phyloP scores from a whole-genome alignment of 768 basidiomycete species.

The Rhizopogon roseolus region DNA sequence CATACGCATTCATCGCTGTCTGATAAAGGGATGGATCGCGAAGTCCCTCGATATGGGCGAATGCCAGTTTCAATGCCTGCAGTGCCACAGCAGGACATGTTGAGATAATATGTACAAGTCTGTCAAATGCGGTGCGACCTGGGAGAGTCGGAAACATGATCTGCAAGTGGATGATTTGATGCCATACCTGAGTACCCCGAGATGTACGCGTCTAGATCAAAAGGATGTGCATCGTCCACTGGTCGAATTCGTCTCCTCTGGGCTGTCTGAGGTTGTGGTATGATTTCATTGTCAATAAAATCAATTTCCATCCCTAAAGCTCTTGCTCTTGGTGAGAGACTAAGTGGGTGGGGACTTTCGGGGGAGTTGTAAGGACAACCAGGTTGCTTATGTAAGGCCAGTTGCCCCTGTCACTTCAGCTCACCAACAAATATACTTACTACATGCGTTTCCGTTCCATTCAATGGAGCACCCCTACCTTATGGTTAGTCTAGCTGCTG shows the following conservation, averaged over 20 bases:
- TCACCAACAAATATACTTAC: no score
- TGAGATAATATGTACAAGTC: constrained; percentile 64
- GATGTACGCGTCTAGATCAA: constrained; percentile 81
- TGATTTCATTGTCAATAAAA: constrained; percentile 21
- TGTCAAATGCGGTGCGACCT: constrained; percentile 77
- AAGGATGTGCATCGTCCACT: constrained; percentile 79
- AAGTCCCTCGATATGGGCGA: constrained; percentile 58
- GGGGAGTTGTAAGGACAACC: no score
- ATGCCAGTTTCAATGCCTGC: constrained; percentile 66
- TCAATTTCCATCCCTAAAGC: constrained; percentile 25
- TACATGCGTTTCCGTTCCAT: no score
- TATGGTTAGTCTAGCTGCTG: no score
- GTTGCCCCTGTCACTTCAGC: no score
- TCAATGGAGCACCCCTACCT: no score
- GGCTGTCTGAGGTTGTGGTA: constrained; percentile 6
- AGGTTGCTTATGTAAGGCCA: no score
- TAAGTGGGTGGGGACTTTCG: no score
- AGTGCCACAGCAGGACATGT: constrained; percentile 65
- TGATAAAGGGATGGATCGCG: constrained; percentile 65
- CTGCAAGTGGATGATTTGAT: not conserved
- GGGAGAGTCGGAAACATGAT: constrained; percentile 1
- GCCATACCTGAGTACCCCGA: constrained; percentile 65
- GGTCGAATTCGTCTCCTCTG: constrained; percentile 30
- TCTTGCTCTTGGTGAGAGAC: not conserved
- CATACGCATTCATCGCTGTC: constrained; percentile 47